Evolutionary conservation across 75 land plant genomes (phyloP).

Genomic region (Picea glauca): DNA sequence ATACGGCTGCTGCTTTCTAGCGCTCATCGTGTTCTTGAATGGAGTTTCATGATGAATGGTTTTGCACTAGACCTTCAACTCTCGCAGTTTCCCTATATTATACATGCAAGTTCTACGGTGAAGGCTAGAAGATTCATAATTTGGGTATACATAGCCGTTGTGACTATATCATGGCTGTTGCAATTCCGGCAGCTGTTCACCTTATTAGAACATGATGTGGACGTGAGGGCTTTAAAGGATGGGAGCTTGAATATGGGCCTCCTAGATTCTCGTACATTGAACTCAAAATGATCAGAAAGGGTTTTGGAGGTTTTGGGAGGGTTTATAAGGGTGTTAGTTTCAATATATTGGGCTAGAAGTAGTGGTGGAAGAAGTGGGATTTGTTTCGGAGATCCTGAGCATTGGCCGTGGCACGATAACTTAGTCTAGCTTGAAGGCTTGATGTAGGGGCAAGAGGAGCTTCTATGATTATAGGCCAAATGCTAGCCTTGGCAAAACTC

Average conservation of each 20-base stretch:
- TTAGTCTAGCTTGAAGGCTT: constrained; percentile 62
- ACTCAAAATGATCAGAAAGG: constrained; percentile 22
- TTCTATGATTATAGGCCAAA: constrained; percentile 73
- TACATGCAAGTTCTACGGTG: too few species aligned
- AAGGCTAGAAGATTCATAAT: too few species aligned
- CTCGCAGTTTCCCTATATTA: constrained; percentile 7
- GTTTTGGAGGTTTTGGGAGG: constrained; percentile 38
- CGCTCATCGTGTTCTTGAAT: constrained; percentile 18
- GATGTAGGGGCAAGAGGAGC: constrained; percentile 38
- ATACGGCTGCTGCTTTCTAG: constrained; percentile 9
- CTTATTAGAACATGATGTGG: background rate
- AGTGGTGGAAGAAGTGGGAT: constrained; percentile 62
- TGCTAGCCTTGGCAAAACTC: constrained; percentile 58
- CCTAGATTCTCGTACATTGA: constrained; percentile 26
- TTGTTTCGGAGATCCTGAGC: constrained; percentile 60
- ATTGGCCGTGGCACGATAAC: constrained; percentile 57
- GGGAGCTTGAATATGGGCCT: constrained; percentile 19
- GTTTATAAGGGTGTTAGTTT: constrained; percentile 31
- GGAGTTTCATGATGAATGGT: constrained; percentile 28
- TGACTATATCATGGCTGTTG: background rate
- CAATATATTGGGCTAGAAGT: constrained; percentile 17
- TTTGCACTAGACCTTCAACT: constrained; percentile 8
- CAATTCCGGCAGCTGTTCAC: too few species aligned
- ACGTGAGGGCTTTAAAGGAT: constrained; percentile 1
- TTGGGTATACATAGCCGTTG: background rate